A percentile compares a stretch with the other conserved stretches of the same genome.
Evolutionary conservation across 108 stramenopile species (phyloP).

Genomic region (Hondaea fermentalgiana): DNA sequence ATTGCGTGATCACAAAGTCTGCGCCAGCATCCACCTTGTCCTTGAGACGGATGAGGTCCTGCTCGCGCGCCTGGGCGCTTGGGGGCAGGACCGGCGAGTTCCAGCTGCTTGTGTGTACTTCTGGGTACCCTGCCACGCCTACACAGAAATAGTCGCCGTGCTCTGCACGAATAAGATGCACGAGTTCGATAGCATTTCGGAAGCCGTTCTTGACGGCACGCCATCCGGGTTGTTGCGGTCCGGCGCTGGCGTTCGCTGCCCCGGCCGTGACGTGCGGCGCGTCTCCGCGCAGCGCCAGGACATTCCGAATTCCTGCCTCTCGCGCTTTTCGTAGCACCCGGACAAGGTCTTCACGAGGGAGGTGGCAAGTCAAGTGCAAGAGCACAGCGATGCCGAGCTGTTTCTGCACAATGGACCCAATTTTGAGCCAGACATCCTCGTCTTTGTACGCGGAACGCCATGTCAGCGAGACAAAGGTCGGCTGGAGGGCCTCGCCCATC

Average conservation of each 20-base stretch:
- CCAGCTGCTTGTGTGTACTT: constrained; percentile 72
- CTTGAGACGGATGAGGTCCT: constrained; percentile 75
- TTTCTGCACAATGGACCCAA: constrained; percentile 31
- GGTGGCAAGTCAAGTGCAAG: constrained; percentile 44
- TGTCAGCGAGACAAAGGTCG: constrained; percentile 37
- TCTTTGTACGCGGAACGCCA: constrained; percentile 33
- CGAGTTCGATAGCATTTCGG: constrained; percentile 76
- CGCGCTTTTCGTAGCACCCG: constrained; percentile 30
- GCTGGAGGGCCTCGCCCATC: constrained; percentile 22
- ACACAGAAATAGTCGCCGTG: constrained; percentile 89
- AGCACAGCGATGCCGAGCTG: constrained; percentile 40
- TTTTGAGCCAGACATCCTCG: constrained; percentile 33
- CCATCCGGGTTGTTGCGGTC: neutral
- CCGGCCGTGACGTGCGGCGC: constrained; percentile 50
- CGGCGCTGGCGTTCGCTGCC: neutral
- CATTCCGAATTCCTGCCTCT: constrained; percentile 76
- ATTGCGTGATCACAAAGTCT: constrained; percentile 89
- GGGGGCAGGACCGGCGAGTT: constrained; percentile 17
- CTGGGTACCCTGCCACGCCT: constrained; percentile 88
- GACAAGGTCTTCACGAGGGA: constrained; percentile 29
- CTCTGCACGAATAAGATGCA: constrained; percentile 68
- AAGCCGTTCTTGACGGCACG: constrained; percentile 47
- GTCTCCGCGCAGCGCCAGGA: constrained; percentile 96
- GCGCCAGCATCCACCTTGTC: constrained; percentile 85
- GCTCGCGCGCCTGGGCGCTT: constrained; percentile 30